These are phyloP conservation scores for Aspergillus asperescens DNA, from an alignment of 495 filamentous ascomycete species.

Conservation along the genomic window DNA sequence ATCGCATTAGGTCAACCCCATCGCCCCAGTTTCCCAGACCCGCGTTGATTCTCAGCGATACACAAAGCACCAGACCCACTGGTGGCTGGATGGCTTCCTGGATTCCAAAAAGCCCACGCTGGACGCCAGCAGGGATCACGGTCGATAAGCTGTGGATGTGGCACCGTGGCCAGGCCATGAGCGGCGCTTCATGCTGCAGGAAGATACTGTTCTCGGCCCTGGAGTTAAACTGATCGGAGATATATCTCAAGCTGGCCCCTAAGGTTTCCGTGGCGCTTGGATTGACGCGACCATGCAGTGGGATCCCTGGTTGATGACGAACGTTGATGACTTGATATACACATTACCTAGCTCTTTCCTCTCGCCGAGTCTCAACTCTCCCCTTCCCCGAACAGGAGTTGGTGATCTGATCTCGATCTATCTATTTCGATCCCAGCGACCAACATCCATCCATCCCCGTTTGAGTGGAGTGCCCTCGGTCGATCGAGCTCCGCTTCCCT, in stretches of 20 bases:
- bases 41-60: background rate
- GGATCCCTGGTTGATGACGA: background rate
- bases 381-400: no score
- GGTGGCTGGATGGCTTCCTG: conserved; percentile 1
- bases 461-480: no score
- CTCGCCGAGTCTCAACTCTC: no score
- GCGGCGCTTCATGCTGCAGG: background rate
- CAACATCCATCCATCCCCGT: no score
- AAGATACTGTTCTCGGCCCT: background rate
- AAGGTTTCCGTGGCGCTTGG: background rate
- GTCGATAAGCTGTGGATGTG: no score
- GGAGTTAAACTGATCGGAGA: conserved; percentile 5
- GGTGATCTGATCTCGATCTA: no score
- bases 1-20: background rate
- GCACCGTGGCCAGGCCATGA: background rate
- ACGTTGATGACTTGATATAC: no score
- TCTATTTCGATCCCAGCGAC: no score
- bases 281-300: background rate
- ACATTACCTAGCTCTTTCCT: no score
- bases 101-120: conserved; percentile 8
- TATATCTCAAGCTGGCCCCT: conserved; percentile 12
- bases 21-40: background rate
- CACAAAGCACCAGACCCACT: background rate
- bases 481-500: no score
- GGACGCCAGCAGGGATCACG: conserved; percentile 3